Percentiles rank a stretch among this genome's conserved stretches.
Conservation (phyloP, 2,329 filamentous ascomycete genomes). For the Tympanopsis confertula region DNA sequence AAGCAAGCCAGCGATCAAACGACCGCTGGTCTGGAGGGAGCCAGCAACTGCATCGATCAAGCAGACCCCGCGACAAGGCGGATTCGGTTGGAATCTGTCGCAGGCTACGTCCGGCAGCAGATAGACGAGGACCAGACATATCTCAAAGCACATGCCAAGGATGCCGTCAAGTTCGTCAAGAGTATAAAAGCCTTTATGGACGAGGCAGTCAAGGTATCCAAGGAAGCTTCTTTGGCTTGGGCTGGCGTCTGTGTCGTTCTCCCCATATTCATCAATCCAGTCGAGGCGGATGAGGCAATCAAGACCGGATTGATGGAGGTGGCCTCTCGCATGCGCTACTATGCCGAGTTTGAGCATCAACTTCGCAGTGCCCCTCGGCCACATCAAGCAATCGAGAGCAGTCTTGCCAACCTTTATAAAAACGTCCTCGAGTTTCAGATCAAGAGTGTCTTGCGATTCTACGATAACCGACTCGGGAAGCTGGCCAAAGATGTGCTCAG, state of each 20-base stretch:
- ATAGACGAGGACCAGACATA: conserved; percentile 8
- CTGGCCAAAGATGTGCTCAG: conserved; percentile 7
- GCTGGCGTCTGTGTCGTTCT: conserved; percentile 22
- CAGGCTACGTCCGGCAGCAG: conserved; percentile 6
- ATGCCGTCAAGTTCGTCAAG: conserved; percentile 8
- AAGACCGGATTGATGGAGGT: conserved; percentile 17
- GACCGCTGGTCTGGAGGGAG: neutral
- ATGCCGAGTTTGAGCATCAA: conserved; percentile 14
- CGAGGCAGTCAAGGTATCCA: conserved; percentile 15
- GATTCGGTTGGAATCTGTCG: conserved; percentile 6
- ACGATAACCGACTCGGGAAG: conserved; percentile 5
- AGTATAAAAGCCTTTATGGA: conserved; percentile 11
- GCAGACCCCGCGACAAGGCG: neutral
- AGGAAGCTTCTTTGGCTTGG: conserved; percentile 17
- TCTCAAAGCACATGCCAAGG: conserved; percentile 10
- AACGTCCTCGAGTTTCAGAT: conserved; percentile 21
- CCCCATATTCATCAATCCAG: conserved; percentile 18
- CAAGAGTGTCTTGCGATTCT: conserved; percentile 18
- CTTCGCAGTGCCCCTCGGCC: conserved; percentile 6
- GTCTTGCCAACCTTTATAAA: conserved; percentile 16
- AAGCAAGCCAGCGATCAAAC: neutral
- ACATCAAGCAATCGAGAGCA: conserved; percentile 4
- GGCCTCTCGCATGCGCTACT: conserved; percentile 16
- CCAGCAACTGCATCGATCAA: neutral
- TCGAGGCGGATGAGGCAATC: conserved; percentile 14